These are phyloP conservation scores for Phanerodontia chrysosporium DNA, from an alignment of 768 basidiomycete genomes.

Conservation along the genomic window DNA sequence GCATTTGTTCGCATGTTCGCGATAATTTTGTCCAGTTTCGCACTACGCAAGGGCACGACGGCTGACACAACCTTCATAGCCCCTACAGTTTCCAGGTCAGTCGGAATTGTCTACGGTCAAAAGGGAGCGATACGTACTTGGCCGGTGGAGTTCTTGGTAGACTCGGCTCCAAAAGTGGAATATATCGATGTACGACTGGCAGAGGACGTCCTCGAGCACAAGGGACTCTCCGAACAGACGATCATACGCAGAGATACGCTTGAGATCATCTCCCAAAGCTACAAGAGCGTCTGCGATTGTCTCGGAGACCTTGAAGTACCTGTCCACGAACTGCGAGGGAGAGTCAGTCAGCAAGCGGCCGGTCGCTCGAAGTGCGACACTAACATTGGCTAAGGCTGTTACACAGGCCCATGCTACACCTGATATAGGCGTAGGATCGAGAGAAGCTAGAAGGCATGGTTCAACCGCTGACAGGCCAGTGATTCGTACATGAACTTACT, in stretches of 20 bases:
- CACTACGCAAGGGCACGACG: neutral
- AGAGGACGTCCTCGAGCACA: neutral
- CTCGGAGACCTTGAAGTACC: neutral
- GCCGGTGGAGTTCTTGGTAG: neutral
- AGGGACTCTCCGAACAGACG: neutral
- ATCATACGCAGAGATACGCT: neutral
- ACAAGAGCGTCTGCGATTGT: neutral
- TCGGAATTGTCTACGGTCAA: too few species aligned
- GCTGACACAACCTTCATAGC: neutral
- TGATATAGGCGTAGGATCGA: conserved; percentile 3
- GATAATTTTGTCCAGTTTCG: neutral
- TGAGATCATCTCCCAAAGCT: neutral
- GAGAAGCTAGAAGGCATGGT: neutral
- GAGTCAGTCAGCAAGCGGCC: neutral
- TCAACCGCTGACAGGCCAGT: neutral
- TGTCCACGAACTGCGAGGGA: neutral
- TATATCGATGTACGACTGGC: conserved; percentile 1
- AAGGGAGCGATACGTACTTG: neutral
- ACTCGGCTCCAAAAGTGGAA: conserved; percentile 6
- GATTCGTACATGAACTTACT: neutral
- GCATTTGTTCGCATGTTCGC: neutral
- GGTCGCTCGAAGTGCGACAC: neutral
- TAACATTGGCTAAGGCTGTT: neutral
- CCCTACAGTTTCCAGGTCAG: neutral
- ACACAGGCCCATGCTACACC: neutral